phyloP scores from a whole-genome alignment of 2,329 filamentous ascomycete species.

The Penicillium thymicola region DNA sequence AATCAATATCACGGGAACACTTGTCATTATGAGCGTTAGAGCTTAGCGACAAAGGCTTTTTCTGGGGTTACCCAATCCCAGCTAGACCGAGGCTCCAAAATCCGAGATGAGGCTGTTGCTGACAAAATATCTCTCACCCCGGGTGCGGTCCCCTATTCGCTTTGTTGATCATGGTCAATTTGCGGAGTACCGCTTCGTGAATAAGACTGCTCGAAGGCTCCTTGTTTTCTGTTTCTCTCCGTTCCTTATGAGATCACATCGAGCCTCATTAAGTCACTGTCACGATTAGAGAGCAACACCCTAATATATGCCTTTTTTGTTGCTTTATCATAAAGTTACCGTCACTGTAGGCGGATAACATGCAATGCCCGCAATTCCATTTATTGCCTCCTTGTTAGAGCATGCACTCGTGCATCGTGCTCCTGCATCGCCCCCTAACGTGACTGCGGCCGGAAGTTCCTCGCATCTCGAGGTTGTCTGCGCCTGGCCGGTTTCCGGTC shows the following conservation, averaged over 20 bases:
- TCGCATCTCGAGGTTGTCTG: slow-evolving; percentile 37
- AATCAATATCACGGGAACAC: slow-evolving; percentile 10
- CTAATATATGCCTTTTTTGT: slow-evolving; percentile 9
- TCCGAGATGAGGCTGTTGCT: slow-evolving; percentile 20
- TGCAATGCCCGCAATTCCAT: slow-evolving; percentile 22
- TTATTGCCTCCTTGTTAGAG: slow-evolving; percentile 6
- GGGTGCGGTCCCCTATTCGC: not conserved
- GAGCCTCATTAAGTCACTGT: not conserved
- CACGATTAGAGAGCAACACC: not conserved
- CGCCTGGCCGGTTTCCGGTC: slow-evolving; percentile 45
- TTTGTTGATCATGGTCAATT: slow-evolving; percentile 2
- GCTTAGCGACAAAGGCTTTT: not conserved
- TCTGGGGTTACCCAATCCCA: slow-evolving; percentile 1
- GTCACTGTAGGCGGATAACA: slow-evolving; percentile 6
- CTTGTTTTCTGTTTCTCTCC: not conserved
- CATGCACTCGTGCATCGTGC: slow-evolving; percentile 14
- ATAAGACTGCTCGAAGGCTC: not conserved
- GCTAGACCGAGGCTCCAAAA: not conserved
- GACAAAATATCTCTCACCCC: slow-evolving; percentile 8
- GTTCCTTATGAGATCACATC: not conserved
- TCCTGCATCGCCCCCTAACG: slow-evolving; percentile 17
- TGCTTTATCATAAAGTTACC: not conserved
- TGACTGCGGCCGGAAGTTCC: slow-evolving; percentile 12
- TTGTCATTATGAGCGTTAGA: slow-evolving; percentile 1
- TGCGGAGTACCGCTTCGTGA: not conserved